phyloP scores from a whole-genome alignment of 2,329 filamentous ascomycete species.

The Aquanectria penicillioides region DNA sequence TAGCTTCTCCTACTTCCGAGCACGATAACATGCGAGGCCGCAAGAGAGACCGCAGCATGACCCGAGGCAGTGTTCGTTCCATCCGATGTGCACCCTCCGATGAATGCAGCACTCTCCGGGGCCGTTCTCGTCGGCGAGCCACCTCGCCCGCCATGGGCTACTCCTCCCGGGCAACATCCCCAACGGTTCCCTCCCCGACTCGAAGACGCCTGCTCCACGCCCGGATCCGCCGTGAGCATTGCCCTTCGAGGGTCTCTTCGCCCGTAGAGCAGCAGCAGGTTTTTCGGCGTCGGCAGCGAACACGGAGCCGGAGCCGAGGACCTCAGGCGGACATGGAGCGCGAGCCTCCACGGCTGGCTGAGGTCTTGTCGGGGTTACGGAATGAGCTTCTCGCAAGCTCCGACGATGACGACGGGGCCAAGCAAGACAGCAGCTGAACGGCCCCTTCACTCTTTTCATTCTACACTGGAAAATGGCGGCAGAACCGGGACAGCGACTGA shows the following conservation, averaged over 20 bases:
- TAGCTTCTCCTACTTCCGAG: conserved; percentile 36
- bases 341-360: conserved; percentile 37
- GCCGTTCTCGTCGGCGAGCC: conserved; percentile 53
- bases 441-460: conserved; percentile 14
- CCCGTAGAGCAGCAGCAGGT: conserved; percentile 45
- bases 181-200: conserved; percentile 51
- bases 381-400: conserved; percentile 47
- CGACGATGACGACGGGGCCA: conserved; percentile 29
- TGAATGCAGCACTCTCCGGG: conserved; percentile 55
- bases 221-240: conserved; percentile 56
- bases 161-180: conserved; percentile 48
- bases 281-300: conserved; percentile 49
- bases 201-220: conserved; percentile 54
- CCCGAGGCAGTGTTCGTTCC: conserved; percentile 44
- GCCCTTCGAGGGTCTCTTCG: conserved; percentile 52
- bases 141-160: conserved; percentile 47
- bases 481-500: no score
- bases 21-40: conserved; percentile 49
- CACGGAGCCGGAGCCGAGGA: conserved; percentile 51
- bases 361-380: conserved; percentile 46
- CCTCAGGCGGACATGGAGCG: conserved; percentile 45
- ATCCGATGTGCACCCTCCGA: conserved; percentile 46
- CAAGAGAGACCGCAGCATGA: conserved; percentile 52
- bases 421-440: conserved; percentile 22
- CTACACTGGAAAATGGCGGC: background rate